Conservation (phyloP, 768 basidiomycete genomes). For the Megacollybia marginata region DNA sequence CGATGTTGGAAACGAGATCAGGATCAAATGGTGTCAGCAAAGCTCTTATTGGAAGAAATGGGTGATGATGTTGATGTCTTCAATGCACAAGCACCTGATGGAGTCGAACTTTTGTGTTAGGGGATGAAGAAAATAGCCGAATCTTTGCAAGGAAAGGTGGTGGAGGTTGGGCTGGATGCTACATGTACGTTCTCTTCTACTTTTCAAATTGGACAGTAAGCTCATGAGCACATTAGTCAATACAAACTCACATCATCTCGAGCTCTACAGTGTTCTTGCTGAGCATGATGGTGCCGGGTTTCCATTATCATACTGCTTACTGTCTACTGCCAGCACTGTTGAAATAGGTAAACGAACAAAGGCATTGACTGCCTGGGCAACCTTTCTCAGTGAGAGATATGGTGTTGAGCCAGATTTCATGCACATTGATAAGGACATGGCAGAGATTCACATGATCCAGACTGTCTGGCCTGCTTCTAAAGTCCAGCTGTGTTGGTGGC, state of each 20-base stretch:
- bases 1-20: too few relatives aligned
- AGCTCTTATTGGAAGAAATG: too few relatives aligned
- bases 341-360: conserved; percentile 10
- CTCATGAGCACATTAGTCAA: conserved; percentile 4
- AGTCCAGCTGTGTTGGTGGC: conserved; percentile 13
- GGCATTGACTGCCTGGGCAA: conserved; percentile 11
- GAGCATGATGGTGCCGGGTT: conserved; percentile 17
- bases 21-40: too few relatives aligned
- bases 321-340: conserved; percentile 14
- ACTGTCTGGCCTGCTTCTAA: conserved; percentile 7
- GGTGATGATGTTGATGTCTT: too few relatives aligned
- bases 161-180: conserved; percentile 9
- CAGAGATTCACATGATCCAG: conserved; percentile 8
- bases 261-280: conserved; percentile 15
- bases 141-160: conserved; percentile 3
- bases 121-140: conserved; percentile 10
- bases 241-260: conserved; percentile 14
- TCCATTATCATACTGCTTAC: conserved; percentile 14
- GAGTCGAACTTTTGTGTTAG: conserved; percentile 8
- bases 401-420: conserved; percentile 4
- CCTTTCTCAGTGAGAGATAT: conserved; percentile 6
- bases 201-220: not conserved
- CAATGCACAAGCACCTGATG: too few relatives aligned
- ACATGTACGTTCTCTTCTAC: conserved; percentile 5
- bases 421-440: conserved; percentile 14